These are phyloP conservation scores for Mollisiaceae sp. DNA, from an alignment of 2,329 filamentous ascomycete genomes.

Conservation along the genomic window DNA sequence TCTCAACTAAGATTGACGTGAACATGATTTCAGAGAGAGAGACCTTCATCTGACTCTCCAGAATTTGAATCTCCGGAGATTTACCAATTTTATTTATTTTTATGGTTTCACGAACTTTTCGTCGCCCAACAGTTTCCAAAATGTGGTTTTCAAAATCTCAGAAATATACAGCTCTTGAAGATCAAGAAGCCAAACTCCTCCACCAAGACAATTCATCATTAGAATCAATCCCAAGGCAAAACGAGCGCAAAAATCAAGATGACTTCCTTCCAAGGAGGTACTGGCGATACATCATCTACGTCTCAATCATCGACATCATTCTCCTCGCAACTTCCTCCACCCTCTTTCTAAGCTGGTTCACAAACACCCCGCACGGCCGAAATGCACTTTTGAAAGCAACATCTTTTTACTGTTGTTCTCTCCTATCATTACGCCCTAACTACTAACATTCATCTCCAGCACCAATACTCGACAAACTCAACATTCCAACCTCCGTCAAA, in stretches of 20 bases:
- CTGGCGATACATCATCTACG: neutral
- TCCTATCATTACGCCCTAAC: neutral
- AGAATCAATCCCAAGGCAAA: neutral
- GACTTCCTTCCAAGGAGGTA: neutral
- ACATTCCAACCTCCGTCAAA: conserved; percentile 1
- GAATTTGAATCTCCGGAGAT: too few species aligned
- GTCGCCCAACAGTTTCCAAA: neutral
- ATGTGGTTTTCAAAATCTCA: neutral
- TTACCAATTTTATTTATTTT: neutral
- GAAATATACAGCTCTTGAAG: neutral
- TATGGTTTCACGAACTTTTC: neutral
- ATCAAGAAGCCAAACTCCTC: neutral
- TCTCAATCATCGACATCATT: neutral
- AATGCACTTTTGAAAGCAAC: conserved; percentile 3
- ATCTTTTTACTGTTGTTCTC: neutral
- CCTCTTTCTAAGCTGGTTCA: neutral
- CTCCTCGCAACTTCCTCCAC: neutral
- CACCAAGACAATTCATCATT: conserved; percentile 2
- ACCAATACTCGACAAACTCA: conserved; percentile 12
- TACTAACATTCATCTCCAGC: conserved; percentile 23
- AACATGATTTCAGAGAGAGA: neutral
- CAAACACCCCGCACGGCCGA: neutral
- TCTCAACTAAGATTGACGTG: neutral
- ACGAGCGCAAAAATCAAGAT: neutral
- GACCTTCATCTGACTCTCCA: too few species aligned